Percentiles rank a stretch among this genome's conserved stretches.
phyloP scores from a whole-genome alignment of 2,329 filamentous ascomycete genomes.

The Pyrenophora graminea region DNA sequence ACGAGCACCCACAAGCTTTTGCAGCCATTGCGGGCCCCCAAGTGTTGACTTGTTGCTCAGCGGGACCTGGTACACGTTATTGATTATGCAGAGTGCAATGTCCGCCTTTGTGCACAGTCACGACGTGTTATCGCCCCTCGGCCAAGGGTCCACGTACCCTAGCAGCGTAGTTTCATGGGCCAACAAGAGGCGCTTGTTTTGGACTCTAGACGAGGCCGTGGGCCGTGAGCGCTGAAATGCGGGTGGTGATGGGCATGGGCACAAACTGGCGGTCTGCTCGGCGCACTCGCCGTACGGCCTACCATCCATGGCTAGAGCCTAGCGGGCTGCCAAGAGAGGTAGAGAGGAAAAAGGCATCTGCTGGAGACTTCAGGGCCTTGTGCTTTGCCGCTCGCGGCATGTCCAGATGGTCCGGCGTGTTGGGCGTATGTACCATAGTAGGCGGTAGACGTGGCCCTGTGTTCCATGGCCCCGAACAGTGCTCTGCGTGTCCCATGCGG shows the following conservation, averaged over 20 bases:
- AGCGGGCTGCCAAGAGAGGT: constrained; percentile 27
- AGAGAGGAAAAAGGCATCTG: constrained; percentile 20
- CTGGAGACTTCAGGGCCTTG: constrained; percentile 24
- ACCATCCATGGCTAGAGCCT: not conserved
- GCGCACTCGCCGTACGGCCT: constrained; percentile 5
- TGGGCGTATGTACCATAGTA: constrained; percentile 1
- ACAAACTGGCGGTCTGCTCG: constrained; percentile 39
- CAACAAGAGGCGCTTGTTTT: constrained; percentile 1
- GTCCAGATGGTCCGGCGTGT: constrained; percentile 5
- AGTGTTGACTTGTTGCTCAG: not conserved
- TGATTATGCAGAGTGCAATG: not conserved
- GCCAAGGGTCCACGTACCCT: constrained; percentile 5
- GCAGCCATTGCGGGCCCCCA: constrained; percentile 15
- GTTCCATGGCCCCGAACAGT: constrained; percentile 17
- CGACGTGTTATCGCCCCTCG: not conserved
- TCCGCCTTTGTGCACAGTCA: not conserved
- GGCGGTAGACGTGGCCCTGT: constrained; percentile 5
- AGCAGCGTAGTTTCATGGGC: constrained; percentile 7
- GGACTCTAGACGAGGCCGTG: constrained; percentile 19
- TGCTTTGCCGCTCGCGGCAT: constrained; percentile 15
- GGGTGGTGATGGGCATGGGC: constrained; percentile 20
- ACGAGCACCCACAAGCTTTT: constrained; percentile 3
- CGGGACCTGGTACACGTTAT: not conserved
- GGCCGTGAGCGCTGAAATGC: constrained; percentile 10
- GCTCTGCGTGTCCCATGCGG: constrained; percentile 26